Evolutionary conservation across 2,329 filamentous ascomycete species (phyloP), one percentile per base, ranked within the genome.

Genomic region (Colletotrichum magnum): DNA sequence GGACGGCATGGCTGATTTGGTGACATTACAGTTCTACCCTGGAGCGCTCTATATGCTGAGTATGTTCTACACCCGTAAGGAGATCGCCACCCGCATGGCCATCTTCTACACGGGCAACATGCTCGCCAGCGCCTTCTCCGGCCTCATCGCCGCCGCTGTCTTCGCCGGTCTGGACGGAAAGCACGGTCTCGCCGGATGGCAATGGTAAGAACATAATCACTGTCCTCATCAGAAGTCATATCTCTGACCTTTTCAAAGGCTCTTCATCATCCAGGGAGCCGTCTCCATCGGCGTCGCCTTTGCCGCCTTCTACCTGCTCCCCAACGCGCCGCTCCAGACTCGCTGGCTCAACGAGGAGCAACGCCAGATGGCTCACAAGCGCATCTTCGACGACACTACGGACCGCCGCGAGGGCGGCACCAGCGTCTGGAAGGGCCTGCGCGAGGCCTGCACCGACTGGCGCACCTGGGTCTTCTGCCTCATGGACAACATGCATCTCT

Each of bases 401-500:
- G 85, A 80, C 28, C 81, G 81, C 6, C 73, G 79, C 59, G 78
- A 78, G 13, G 78, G 77, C 36, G 62, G 72, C 50, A 83, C 79
- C 0, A 83, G 77, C 41, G 81, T 79, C 3, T 81, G 73, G 74
- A 75, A 77, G 15, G 85, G 85, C 36, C 78, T 87, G 47, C 76
- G 80, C 61, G 79, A 84, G 57, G 84, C 84, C 10, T 75, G 77
- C 4, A 76, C 73, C 9, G 86, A 87, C 71, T 82, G 81, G 24
- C 80, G 83, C 56, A 79, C 84, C 3, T 87, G 84, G 80, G 75
- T 87, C 12, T 83, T 87, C 59, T 82, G 81, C 6, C 76, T 85
- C 36, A 86, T 86, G 83, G 82, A 84, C 60, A 86, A 86, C 73
- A 80, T 86, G 67, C 84, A 87, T 70, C 74, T 86, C 28, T 83